Base-by-base conservation (phyloP, 2,329 filamentous ascomycete species). In the Capronia americana region DNA sequence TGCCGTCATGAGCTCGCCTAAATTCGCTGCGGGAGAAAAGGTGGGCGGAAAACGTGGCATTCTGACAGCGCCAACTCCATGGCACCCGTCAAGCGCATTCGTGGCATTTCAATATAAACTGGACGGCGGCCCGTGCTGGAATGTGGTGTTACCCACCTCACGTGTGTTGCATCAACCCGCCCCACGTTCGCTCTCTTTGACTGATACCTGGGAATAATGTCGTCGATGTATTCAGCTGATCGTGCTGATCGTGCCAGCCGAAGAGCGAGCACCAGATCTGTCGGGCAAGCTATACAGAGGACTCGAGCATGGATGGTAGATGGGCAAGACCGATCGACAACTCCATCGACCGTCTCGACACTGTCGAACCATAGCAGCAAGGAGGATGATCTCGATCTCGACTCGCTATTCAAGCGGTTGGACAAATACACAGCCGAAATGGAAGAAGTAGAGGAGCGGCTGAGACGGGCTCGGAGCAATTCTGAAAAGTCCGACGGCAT, bases 391-490 rank as follows among this genome's bases (percentile, higher is more conserved):
- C 50, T 69, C 26, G 67, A 66, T 59, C 61, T 69, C 4, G 61
- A 69, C 30, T 64, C 67, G 10, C 60, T 69, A 20, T 66, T 69
- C 41, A 51, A 48, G 38, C 63, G 57, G n/a, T 59, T 69, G 44
- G 67, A 69, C 51, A 69, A 44, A 30, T 66, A 69, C 41, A 64
- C 67, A 8, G 57, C 67, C 24, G 61, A 69, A 20, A 61, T 69
- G 61, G 50, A 66, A 28, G 67, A 66, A 34, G 57, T 69, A 3
- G 67, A 63, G 50, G 56, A 62, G 8, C 56, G 63, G n/a, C 46
- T 69, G 8, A 63, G 48, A 38, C 34, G 58, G 26, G 61, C 63
- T 24, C 50, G 58, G 11, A 32, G 44, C 34, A 24, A 30, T 41
- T 68, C 62, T 5, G 57, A 62, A 10, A 56, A 60, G 17, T 63